Conservation (phyloP, 1,284 basidiomycete genomes). For the Sanghuangporus weigelae region DNA sequence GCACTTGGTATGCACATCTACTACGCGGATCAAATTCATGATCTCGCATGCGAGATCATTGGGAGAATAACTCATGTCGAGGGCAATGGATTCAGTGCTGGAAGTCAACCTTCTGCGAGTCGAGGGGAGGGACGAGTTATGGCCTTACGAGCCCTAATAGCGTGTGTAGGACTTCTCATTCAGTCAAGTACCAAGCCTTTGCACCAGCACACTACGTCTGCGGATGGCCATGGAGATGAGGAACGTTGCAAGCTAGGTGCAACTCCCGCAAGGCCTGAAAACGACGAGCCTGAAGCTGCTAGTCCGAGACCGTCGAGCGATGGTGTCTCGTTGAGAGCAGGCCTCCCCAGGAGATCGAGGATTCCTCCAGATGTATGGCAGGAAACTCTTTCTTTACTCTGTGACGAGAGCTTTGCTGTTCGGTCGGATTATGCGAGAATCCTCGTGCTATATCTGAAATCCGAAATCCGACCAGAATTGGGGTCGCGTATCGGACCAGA, state of each 20-base stretch:
- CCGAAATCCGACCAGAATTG: constrained; percentile 55
- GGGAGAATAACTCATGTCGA: constrained; percentile 72
- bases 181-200: constrained; percentile 8
- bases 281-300: neutral
- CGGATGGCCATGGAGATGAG: constrained; percentile 1
- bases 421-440: constrained; percentile 74
- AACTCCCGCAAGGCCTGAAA: neutral
- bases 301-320: constrained; percentile 5
- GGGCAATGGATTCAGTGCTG: constrained; percentile 48
- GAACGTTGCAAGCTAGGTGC: neutral
- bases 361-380: constrained; percentile 84
- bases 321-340: constrained; percentile 22
- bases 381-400: constrained; percentile 80
- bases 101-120: constrained; percentile 35
- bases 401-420: constrained; percentile 68
- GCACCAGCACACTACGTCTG: neutral
- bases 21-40: constrained; percentile 95
- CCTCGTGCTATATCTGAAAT: constrained; percentile 65
- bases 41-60: constrained; percentile 83
- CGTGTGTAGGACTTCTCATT: constrained; percentile 71
- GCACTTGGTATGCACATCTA: constrained; percentile 88
- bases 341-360: constrained; percentile 56
- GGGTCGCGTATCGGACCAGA: neutral
- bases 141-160: constrained; percentile 70
- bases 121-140: constrained; percentile 50